A percentile compares a stretch with the other conserved stretches of the same genome.
phyloP scores from a whole-genome alignment of 768 basidiomycete genomes.

The Boletus huronensis region DNA sequence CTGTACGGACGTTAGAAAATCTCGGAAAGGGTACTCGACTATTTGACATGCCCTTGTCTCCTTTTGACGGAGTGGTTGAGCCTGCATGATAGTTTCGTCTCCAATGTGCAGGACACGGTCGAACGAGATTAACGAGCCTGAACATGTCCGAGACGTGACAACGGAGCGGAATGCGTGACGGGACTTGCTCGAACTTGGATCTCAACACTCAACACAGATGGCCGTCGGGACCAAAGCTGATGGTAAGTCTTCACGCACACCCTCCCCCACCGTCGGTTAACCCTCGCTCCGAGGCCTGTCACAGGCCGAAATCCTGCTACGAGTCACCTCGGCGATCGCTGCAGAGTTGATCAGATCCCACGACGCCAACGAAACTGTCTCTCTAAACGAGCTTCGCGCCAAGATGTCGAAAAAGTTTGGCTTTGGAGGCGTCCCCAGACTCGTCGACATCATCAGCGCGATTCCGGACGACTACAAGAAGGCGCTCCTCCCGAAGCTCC shows the following conservation, averaged over 20 bases:
- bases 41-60: slow-evolving; percentile 25
- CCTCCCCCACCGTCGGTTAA: background rate
- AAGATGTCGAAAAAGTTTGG: slow-evolving; percentile 88
- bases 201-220: slow-evolving; percentile 22
- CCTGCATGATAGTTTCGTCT: slow-evolving; percentile 18
- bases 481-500: slow-evolving; percentile 81
- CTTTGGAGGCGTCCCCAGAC: slow-evolving; percentile 81
- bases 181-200: background rate
- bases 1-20: slow-evolving; percentile 35
- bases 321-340: slow-evolving; percentile 93
- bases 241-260: slow-evolving; percentile 19
- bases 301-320: slow-evolving; percentile 85
- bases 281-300: slow-evolving; percentile 53
- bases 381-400: slow-evolving; percentile 83
- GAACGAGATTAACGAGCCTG: slow-evolving; percentile 7
- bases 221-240: slow-evolving; percentile 42
- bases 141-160: slow-evolving; percentile 8
- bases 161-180: slow-evolving; percentile 4
- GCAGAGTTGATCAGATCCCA: slow-evolving; percentile 89
- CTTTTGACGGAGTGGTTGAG: slow-evolving; percentile 18
- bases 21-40: background rate
- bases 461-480: slow-evolving; percentile 98
- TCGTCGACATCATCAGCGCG: slow-evolving; percentile 97
- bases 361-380: slow-evolving; percentile 71
- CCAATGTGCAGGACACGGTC: slow-evolving; percentile 8